Conservation (phyloP, 129 eudicot species). For the Ambrosia artemisiifolia region DNA sequence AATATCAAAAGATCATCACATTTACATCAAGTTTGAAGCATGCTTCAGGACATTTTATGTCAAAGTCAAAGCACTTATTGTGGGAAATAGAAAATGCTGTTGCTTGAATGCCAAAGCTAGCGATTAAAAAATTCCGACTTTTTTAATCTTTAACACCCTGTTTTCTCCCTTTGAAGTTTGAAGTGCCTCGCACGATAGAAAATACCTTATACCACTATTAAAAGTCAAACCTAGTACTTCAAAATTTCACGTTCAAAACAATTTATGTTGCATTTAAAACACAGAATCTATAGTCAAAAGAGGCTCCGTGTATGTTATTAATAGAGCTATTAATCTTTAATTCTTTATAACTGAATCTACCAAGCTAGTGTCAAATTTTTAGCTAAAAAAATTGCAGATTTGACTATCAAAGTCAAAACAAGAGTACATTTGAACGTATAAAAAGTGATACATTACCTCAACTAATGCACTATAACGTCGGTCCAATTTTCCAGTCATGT, state of each 20-base stretch:
- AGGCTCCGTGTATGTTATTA: not conserved
- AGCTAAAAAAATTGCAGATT: not conserved
- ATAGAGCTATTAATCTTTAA: not conserved
- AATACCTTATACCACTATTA: too few species aligned
- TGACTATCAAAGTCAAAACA: conserved; percentile 11
- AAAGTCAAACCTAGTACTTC: not conserved
- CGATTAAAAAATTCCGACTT: too few species aligned
- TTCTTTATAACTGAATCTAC: not conserved
- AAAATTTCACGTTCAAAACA: not conserved
- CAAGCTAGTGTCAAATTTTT: not conserved
- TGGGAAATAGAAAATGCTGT: not conserved
- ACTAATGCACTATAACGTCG: conserved; percentile 85
- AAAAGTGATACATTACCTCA: conserved; percentile 53
- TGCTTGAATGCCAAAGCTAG: not conserved
- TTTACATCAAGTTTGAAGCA: not conserved
- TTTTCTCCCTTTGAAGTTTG: too few species aligned
- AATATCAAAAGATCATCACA: not conserved
- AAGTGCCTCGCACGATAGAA: too few species aligned
- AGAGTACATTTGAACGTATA: not conserved
- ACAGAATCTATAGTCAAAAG: not conserved
- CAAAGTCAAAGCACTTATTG: not conserved
- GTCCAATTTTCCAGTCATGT: conserved; percentile 82
- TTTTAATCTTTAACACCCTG: too few species aligned
- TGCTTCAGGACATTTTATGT: not conserved
- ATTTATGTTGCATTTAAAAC: not conserved